These are phyloP conservation scores for Naegleria gruberi DNA, from an alignment of 208 protist species.

Conservation along the genomic window DNA sequence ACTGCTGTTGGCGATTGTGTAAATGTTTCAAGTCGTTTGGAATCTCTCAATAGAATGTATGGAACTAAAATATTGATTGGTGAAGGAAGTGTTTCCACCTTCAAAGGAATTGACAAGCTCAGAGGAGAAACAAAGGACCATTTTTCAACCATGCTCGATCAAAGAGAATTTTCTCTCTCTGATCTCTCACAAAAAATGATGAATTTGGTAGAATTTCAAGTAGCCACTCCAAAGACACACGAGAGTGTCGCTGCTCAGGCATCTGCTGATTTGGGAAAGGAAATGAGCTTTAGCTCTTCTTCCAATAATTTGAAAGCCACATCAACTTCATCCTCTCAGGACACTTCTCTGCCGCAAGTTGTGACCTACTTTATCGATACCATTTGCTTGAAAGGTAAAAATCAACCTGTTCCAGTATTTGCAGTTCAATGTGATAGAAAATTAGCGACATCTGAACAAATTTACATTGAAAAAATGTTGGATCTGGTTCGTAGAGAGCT, in stretches of 20 bases:
- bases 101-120: not conserved
- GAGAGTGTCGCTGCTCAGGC: no score
- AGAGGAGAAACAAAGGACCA: not conserved
- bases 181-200: not conserved
- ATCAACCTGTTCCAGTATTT: not conserved
- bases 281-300: no score
- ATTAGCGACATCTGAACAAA: not conserved
- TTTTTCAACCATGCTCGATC: not conserved
- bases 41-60: constrained; percentile 13
- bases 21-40: constrained; percentile 2
- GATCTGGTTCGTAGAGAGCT: not conserved
- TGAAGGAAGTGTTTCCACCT: not conserved
- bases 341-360: not conserved
- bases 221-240: not conserved
- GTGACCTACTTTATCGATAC: not conserved
- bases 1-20: constrained; percentile 30
- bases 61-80: not conserved
- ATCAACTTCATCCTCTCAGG: not conserved
- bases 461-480: not conserved
- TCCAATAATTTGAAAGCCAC: not conserved
- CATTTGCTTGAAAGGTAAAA: not conserved
- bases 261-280: not conserved
- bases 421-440: not conserved
- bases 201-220: not conserved
- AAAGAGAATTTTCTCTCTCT: not conserved